Evolutionary conservation across 805 yeast genomes (phyloP).

Genomic region (Jamesozyma gamospora): DNA sequence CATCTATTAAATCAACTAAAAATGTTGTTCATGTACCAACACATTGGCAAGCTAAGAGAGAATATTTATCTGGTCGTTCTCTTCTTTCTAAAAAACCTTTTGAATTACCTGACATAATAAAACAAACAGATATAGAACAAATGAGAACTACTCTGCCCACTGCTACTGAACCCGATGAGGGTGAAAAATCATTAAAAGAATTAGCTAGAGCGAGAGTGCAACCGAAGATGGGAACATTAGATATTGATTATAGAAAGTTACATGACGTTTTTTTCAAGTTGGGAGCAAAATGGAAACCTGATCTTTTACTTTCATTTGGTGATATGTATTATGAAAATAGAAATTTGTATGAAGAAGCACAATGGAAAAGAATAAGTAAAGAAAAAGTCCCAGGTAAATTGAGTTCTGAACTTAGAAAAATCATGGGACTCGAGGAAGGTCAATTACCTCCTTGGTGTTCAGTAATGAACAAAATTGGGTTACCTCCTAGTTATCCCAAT

Average conservation of each 20-base stretch:
- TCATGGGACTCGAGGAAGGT: slow-evolving; percentile 54
- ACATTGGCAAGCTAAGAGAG: slow-evolving; percentile 78
- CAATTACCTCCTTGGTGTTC: slow-evolving; percentile 72
- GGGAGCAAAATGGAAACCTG: slow-evolving; percentile 58
- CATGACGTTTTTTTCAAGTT: slow-evolving; percentile 80
- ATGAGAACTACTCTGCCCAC: slow-evolving; percentile 56
- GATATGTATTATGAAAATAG: slow-evolving; percentile 74
- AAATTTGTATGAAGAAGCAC: slow-evolving; percentile 40
- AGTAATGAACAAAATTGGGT: slow-evolving; percentile 59
- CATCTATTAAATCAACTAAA: slow-evolving; percentile 52
- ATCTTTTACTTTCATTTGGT: slow-evolving; percentile 51
- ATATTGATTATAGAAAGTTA: slow-evolving; percentile 72
- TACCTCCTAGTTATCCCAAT: slow-evolving; percentile 74
- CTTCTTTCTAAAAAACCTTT: slow-evolving; percentile 64
- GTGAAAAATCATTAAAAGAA: slow-evolving; percentile 51
- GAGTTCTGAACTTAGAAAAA: slow-evolving; percentile 51
- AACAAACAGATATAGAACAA: slow-evolving; percentile 75
- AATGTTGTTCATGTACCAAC: slow-evolving; percentile 69
- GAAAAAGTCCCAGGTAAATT: slow-evolving; percentile 57
- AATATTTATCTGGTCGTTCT: slow-evolving; percentile 55
- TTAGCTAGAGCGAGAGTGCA: slow-evolving; percentile 75
- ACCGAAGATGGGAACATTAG: slow-evolving; percentile 79
- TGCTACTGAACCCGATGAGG: slow-evolving; percentile 14
- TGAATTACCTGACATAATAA: slow-evolving; percentile 66
- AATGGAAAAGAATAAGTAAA: slow-evolving; percentile 25